Percentiles rank a stretch among this genome's conserved stretches.
Conservation (phyloP, 306 rosid species). For the Cajanus cajan region DNA sequence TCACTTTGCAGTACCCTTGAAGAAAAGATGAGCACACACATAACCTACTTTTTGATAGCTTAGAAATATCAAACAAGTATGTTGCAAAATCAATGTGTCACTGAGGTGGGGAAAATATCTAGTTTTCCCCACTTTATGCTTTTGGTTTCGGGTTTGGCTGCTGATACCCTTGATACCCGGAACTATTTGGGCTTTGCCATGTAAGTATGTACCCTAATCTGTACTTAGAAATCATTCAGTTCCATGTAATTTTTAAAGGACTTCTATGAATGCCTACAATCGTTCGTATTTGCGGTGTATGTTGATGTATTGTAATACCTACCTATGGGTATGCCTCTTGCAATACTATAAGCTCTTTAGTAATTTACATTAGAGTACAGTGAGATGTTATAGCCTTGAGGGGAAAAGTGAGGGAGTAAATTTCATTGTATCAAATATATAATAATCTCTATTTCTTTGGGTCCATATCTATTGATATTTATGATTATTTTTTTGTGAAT, state of each 20-base stretch:
- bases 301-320: background rate
- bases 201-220: conserved; percentile 7
- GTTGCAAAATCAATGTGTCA: background rate
- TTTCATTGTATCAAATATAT: too few relatives aligned
- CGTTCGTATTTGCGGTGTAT: background rate
- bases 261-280: background rate
- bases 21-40: background rate
- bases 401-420: too few relatives aligned
- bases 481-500: too few relatives aligned
- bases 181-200: background rate
- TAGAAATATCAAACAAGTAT: background rate
- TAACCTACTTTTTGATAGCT: conserved; percentile 12
- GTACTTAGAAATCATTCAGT: background rate
- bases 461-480: too few relatives aligned
- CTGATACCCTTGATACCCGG: background rate
- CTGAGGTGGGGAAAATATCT: background rate
- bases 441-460: too few relatives aligned
- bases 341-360: too few relatives aligned
- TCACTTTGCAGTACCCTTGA: background rate
- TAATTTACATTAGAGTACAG: background rate
- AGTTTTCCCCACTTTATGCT: background rate
- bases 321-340: too few relatives aligned
- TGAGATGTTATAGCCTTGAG: background rate
- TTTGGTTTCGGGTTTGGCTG: background rate
- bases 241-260: background rate